Evolutionary conservation across 495 filamentous ascomycete genomes (phyloP), one percentile per base, ranked within the genome.

Genomic region (Hypoxylon lenormandii): DNA sequence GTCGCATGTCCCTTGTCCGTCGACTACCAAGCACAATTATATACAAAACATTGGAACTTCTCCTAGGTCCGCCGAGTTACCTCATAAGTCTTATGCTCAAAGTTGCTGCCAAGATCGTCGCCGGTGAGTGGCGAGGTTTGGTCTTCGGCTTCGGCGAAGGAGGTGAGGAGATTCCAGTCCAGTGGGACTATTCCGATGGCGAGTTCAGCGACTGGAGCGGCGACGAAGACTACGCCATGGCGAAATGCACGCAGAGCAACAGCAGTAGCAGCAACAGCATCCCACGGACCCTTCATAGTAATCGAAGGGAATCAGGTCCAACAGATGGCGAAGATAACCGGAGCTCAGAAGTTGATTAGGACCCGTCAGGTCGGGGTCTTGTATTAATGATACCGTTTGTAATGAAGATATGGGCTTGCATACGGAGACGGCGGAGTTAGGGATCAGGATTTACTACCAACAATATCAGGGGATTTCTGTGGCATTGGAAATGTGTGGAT

Each of bases 1-100:
- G 75, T 11, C 75, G 72, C 4, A 70, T 84, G 1, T 76, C 75
- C 42, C 75, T 76, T 13, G 73, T 82, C 43, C 79, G 85, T 51
- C 82, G 87, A 33, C 81, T 93, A 21, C 87, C 91, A 1, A 80
- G 85, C 8, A 85, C 87, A 0, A 83, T 97, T 21, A 80, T 96
- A 15, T 85, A 89, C 23, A 92, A 90, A 77, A 92, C 92, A 0
- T 88, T 86, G 73, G 86, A 90, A 16, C 81, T 95, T 3, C 80
- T 96, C 1, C 78, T 96, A 22, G 85, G 90, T 0, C 92, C 92
- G 6, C 92, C 93, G 0, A 84, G 88, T 19, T 86, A 91, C 61
- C 83, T 97, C 6, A 82, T 96, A 36, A 82, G 87, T 6, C 78
- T 95, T 40, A 91, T 97, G 82, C 82, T 97, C 6, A 87, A 87